These are phyloP conservation scores for Apocynum venetum DNA, from an alignment of 257 asterid species.

Conservation along the genomic window DNA sequence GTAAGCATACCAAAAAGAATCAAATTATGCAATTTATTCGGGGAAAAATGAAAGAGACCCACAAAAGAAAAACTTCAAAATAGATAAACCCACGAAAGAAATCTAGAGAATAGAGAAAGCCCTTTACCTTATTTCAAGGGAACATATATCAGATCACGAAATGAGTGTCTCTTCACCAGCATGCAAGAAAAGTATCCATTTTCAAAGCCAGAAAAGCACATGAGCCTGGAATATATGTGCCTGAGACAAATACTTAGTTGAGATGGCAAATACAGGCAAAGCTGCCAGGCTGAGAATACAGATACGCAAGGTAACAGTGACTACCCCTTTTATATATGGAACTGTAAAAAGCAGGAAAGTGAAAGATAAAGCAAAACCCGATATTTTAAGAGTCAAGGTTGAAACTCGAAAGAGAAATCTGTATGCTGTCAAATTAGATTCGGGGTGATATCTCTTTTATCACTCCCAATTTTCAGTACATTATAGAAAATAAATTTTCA, in stretches of 20 bases:
- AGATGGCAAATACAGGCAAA: constrained; percentile 6
- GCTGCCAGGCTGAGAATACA: constrained; percentile 12
- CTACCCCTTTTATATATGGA: background rate
- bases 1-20: background rate
- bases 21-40: background rate
- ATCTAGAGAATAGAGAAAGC: background rate
- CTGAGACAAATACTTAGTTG: constrained; percentile 32
- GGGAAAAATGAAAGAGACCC: background rate
- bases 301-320: background rate
- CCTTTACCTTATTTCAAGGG: constrained; percentile 6
- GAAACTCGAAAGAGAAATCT: constrained; percentile 4
- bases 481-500: background rate
- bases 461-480: background rate
- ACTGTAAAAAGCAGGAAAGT: background rate
- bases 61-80: background rate
- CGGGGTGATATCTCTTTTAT: background rate
- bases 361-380: constrained; percentile 8
- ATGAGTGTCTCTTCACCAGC: constrained; percentile 2
- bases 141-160: constrained; percentile 7
- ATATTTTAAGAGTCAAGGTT: constrained; percentile 15
- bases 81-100: background rate
- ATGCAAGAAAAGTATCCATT: constrained; percentile 8
- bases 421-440: background rate
- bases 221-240: constrained; percentile 11
- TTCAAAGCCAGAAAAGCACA: background rate